phyloP scores from a whole-genome alignment of 2,329 filamentous ascomycete species.

The Apiospora arundinis region DNA sequence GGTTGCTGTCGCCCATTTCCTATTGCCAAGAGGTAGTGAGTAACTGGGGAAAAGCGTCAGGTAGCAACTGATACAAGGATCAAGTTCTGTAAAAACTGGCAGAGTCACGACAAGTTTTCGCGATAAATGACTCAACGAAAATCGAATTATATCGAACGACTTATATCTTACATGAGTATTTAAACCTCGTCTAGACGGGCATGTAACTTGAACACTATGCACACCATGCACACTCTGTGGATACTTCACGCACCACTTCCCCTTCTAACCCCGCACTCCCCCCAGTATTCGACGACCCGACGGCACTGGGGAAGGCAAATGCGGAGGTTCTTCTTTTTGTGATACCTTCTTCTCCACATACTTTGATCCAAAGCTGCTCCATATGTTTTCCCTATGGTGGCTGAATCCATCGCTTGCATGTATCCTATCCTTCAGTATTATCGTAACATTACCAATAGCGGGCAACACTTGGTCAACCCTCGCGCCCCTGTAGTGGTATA shows the following conservation, averaged over 20 bases:
- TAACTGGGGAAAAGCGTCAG: too few relatives aligned
- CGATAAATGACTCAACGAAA: background rate
- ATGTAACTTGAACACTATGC: constrained; percentile 13
- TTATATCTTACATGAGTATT: constrained; percentile 13
- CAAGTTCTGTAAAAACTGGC: background rate
- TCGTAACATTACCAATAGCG: background rate
- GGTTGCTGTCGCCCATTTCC: background rate
- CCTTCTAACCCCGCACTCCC: background rate
- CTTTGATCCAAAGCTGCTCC: background rate
- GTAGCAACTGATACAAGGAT: too few relatives aligned
- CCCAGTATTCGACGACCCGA: background rate
- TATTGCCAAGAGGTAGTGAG: too few relatives aligned
- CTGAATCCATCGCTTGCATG: constrained; percentile 1
- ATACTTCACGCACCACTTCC: background rate
- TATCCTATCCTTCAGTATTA: constrained; percentile 11
- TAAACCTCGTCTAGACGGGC: constrained; percentile 4
- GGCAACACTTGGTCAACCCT: background rate
- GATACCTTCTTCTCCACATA: constrained; percentile 1
- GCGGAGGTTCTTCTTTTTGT: constrained; percentile 16
- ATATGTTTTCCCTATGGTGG: background rate
- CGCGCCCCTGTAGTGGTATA: background rate
- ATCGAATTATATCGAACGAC: constrained; percentile 3
- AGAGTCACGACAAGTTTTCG: background rate
- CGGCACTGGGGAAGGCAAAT: constrained; percentile 15
- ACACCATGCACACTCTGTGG: constrained; percentile 5